Conservation (phyloP, 352 stramenopile genomes). For the Phytophthora nicotianae region DNA sequence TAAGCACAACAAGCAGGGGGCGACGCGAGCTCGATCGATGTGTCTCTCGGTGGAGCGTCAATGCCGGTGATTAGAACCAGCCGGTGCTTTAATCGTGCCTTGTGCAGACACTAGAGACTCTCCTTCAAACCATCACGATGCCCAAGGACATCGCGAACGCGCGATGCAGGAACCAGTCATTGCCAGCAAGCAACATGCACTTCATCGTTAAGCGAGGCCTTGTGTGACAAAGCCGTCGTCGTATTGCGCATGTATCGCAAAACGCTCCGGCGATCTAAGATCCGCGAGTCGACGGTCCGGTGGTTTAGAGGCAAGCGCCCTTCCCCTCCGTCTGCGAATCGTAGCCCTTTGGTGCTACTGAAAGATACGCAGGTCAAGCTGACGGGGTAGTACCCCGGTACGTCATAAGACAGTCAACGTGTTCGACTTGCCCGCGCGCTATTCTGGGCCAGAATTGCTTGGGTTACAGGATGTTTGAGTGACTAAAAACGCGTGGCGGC, state of each 20-base stretch:
- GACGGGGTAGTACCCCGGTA: slow-evolving; percentile 9
- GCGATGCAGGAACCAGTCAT: slow-evolving; percentile 3
- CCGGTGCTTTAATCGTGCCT: slow-evolving; percentile 21
- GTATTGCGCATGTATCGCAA: slow-evolving; percentile 10
- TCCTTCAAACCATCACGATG: not conserved
- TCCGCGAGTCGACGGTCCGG: slow-evolving; percentile 4
- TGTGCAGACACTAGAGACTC: not conserved
- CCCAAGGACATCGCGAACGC: slow-evolving; percentile 1
- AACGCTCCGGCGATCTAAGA: slow-evolving; percentile 12
- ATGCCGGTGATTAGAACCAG: slow-evolving; percentile 6
- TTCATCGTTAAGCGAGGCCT: not conserved
- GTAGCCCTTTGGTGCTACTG: not conserved
- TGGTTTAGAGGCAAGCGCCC: slow-evolving; percentile 11
- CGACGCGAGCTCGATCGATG: slow-evolving; percentile 7
- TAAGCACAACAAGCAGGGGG: slow-evolving; percentile 13
- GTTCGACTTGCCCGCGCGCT: not conserved
- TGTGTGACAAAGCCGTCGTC: slow-evolving; percentile 26
- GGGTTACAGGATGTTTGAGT: no score
- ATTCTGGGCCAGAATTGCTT: no score
- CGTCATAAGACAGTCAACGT: slow-evolving; percentile 2
- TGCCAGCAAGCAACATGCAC: not conserved
- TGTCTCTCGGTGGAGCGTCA: slow-evolving; percentile 16
- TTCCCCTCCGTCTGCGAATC: slow-evolving; percentile 14
- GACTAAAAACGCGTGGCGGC: no score
- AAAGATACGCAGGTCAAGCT: slow-evolving; percentile 23